Percentiles rank a stretch among this genome's conserved stretches.
These are phyloP conservation scores for Mucor irregularis DNA, from an alignment of 371 early-diverging fungal species.

Conservation along the genomic window DNA sequence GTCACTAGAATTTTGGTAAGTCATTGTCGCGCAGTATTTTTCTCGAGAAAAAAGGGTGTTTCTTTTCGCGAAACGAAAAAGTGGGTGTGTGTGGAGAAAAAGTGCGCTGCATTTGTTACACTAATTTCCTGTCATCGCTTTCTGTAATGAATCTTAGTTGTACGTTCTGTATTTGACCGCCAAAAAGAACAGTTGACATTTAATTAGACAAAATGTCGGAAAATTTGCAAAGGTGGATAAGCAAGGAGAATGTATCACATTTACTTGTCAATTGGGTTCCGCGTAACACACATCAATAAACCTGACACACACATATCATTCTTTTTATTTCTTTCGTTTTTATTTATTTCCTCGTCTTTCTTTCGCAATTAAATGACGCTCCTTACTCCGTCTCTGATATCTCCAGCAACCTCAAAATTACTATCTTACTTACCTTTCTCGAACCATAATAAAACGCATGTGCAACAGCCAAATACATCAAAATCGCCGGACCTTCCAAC, in stretches of 20 bases:
- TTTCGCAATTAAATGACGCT: slow-evolving; percentile 11
- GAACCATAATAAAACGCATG: slow-evolving; percentile 7
- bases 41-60: too few relatives aligned
- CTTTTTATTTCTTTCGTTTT: slow-evolving; percentile 2
- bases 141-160: too few relatives aligned
- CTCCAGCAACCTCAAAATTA: slow-evolving; percentile 20
- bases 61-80: too few relatives aligned
- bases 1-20: not conserved
- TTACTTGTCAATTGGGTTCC: slow-evolving; percentile 2
- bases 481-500: slow-evolving; percentile 15
- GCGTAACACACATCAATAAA: slow-evolving; percentile 5
- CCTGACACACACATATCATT: slow-evolving; percentile 1
- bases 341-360: slow-evolving; percentile 1
- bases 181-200: not conserved
- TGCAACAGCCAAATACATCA: slow-evolving; percentile 2
- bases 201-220: not conserved
- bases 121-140: too few relatives aligned
- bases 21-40: too few relatives aligned
- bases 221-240: not conserved
- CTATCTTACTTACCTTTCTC: slow-evolving; percentile 21
- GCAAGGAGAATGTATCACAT: not conserved
- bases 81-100: too few relatives aligned
- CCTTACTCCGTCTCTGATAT: slow-evolving; percentile 20
- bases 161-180: too few relatives aligned
- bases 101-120: too few relatives aligned